phyloP scores from a whole-genome alignment of 2,329 filamentous ascomycete genomes.

The Fusarium phyllophilum region DNA sequence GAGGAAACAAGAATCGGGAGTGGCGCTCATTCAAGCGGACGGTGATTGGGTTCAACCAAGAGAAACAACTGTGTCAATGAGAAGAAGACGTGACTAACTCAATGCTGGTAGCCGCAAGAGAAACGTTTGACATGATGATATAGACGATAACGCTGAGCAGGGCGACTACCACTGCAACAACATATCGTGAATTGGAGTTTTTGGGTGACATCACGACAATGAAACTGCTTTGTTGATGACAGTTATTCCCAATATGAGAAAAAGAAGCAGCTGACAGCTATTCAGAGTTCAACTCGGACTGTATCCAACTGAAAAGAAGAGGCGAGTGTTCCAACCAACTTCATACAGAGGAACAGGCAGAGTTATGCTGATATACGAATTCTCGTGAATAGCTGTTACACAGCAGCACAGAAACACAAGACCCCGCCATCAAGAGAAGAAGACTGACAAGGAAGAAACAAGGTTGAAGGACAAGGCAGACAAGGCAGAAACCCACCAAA shows the following conservation, averaged over 20 bases:
- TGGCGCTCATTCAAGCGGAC: not conserved
- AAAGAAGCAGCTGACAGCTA: not conserved
- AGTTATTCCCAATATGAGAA: not conserved
- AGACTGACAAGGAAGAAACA: not conserved
- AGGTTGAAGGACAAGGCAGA: constrained; percentile 17
- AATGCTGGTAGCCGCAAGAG: not conserved
- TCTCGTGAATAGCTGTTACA: constrained; percentile 25
- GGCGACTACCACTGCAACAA: constrained; percentile 37
- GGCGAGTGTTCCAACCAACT: not conserved
- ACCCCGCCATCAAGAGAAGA: constrained; percentile 27
- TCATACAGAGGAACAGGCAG: not conserved
- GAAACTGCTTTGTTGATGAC: not conserved
- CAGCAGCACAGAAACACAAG: constrained; percentile 9
- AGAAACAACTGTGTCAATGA: not conserved
- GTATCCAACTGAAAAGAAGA: not conserved
- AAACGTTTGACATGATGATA: not conserved
- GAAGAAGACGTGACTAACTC: constrained; percentile 28
- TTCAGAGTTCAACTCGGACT: not conserved
- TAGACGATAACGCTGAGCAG: constrained; percentile 35
- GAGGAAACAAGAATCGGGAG: not conserved
- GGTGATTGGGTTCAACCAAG: not conserved
- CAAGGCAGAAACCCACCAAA: constrained; percentile 30
- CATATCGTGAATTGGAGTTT: constrained; percentile 9
- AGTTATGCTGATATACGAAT: constrained; percentile 20
- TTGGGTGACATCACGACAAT: constrained; percentile 25